Base-by-base conservation (phyloP, 805 yeast genomes). In the Grigorovia humatica region DNA sequence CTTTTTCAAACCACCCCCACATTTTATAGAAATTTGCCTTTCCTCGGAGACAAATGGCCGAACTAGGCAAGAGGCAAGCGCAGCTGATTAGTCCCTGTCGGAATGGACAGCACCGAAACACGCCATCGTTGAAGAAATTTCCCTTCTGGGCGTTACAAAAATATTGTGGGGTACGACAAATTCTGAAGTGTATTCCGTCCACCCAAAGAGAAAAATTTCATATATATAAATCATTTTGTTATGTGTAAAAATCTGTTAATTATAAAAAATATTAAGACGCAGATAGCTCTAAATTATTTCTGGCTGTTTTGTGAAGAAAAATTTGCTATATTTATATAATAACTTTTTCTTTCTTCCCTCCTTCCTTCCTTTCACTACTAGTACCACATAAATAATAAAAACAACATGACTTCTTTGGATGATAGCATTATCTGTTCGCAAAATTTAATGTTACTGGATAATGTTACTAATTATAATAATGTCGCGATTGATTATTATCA, bases 401-500 rank as follows among this genome's bases (percentile, higher is more conserved):
- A 32, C 46, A 48, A 18, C 30, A 61, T 61, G 65, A 55, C 65
- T 29, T 57, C 66, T 49, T 50, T 66, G 44, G 70, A 66, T 48
- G 70, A 66, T 56, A 57, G 60, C 7, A 62, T 64, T 13, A 56
- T 66, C 18, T 59, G 64, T 4, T 55, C 56, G 38, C 63, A 60
- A 44, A 65, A 66, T 44, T 48, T 65, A 51, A 56, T 62, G 59
- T 51, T 65, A 50, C 52, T 66, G 48, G 68, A 65, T 50, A 66
- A 65, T 49, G 65, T 64, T 32, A 63, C 68, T n/a, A 63, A 65
- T 47, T 61, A 65, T 48, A 51, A 53, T 12, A 58, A 56, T 48
- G 59, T 61, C 2, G 63, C 69, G 2, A 51, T 66, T 23, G 70
- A 66, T 46, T 66, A 65, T 50, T 64, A 64, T 52, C 65, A 63